phyloP scores from a whole-genome alignment of 176 grass and related monocot genomes.

The Triticum aestivum region IWGSC_CS_RefSeq_v2.1 NC_057798.1:763216503-763217002 shows the following conservation, averaged over 20 bases:
- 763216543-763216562: constrained; percentile 51
- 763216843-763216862: constrained; percentile 35
- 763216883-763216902: constrained; percentile 7
- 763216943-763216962: constrained; percentile 55
- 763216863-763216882: background rate
- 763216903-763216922: constrained; percentile 57
- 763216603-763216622: constrained; percentile 28
- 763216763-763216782: constrained; percentile 7
- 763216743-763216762: background rate
- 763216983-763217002: constrained; percentile 16
- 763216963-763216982: constrained; percentile 59
- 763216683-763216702: constrained; percentile 2
- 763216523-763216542: constrained; percentile 60
- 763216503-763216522: constrained; percentile 54
- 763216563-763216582: constrained; percentile 16
- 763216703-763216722: background rate
- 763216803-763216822: constrained; percentile 41
- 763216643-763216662: constrained; percentile 44
- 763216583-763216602: constrained; percentile 42
- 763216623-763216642: constrained; percentile 45
- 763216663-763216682: constrained; percentile 47
- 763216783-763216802: constrained; percentile 20
- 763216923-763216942: constrained; percentile 46
- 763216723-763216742: background rate
- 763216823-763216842: constrained; percentile 50